Percentiles rank a stretch among this genome's conserved stretches.
These are phyloP conservation scores for Coniochaeta ligniaria DNA, from an alignment of 2,329 filamentous ascomycete genomes.

Conservation along the genomic window DNA sequence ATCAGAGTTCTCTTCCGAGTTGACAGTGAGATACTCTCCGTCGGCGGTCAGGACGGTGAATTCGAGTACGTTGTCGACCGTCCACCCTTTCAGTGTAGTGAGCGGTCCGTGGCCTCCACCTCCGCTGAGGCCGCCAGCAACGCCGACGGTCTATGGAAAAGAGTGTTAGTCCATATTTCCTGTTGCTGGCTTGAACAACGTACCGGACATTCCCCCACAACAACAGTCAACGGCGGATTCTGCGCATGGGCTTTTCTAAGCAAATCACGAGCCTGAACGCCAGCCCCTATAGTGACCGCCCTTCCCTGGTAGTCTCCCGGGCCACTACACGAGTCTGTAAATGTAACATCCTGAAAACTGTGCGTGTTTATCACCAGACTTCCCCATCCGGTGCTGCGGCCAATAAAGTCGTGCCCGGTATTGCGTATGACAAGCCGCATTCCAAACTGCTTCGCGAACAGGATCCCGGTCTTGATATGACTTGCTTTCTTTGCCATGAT, in stretches of 20 bases:
- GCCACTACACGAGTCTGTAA: conserved; percentile 22
- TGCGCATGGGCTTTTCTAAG: conserved; percentile 31
- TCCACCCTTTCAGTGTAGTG: conserved; percentile 32
- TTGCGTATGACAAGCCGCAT: conserved; percentile 48
- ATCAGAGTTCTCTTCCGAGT: conserved; percentile 34
- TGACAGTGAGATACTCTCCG: conserved; percentile 33
- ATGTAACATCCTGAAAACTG: conserved; percentile 40
- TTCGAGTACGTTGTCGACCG: conserved; percentile 42
- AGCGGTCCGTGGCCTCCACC: conserved; percentile 49
- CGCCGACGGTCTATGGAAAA: conserved; percentile 36
- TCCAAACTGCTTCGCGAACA: conserved; percentile 36
- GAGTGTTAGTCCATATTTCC: neutral
- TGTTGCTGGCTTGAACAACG: neutral
- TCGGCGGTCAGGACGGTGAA: conserved; percentile 39
- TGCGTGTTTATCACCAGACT: conserved; percentile 51
- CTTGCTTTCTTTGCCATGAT: conserved; percentile 19
- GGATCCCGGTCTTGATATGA: conserved; percentile 24
- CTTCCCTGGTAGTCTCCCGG: conserved; percentile 34
- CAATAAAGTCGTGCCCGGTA: conserved; percentile 50
- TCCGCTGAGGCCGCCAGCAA: conserved; percentile 54
- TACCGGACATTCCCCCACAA: conserved; percentile 44
- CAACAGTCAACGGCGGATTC: conserved; percentile 30
- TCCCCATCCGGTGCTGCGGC: conserved; percentile 55
- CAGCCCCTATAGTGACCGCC: conserved; percentile 44
- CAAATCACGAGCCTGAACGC: conserved; percentile 39